A percentile compares a stretch with the other conserved stretches of the same genome.
Evolutionary conservation across 306 rosid genomes (phyloP).

Genomic region (Alnus rubra): DNA sequence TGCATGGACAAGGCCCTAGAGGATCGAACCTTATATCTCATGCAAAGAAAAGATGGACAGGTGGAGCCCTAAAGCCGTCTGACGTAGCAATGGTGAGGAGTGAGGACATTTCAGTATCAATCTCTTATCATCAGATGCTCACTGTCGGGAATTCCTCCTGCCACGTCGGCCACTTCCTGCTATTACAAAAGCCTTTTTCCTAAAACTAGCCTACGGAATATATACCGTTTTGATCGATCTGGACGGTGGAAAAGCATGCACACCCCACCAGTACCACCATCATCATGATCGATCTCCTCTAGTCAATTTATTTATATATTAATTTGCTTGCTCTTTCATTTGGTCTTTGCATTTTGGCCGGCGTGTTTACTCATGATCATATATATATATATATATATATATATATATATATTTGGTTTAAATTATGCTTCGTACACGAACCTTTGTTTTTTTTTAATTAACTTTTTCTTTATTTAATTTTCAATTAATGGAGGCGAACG

Average conservation of each 20-base stretch:
- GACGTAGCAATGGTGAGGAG: slow-evolving; percentile 16
- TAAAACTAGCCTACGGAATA: slow-evolving; percentile 12
- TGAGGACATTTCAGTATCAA: slow-evolving; percentile 34
- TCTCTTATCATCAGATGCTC: slow-evolving; percentile 56
- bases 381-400: neutral
- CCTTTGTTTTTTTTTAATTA: neutral
- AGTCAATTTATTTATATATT: neutral
- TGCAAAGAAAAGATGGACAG: neutral
- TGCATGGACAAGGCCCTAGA: no score
- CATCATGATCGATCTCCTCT: neutral
- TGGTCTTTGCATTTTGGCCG: neutral
- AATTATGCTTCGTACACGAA: neutral
- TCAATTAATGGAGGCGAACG: slow-evolving; percentile 2
- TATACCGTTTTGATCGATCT: slow-evolving; percentile 26
- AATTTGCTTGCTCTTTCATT: neutral
- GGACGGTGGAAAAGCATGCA: slow-evolving; percentile 20
- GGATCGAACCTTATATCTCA: no score
- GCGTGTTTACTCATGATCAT: neutral
- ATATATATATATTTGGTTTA: neutral
- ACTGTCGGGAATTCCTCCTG: slow-evolving; percentile 54
- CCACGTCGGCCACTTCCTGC: slow-evolving; percentile 36
- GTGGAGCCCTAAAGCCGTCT: slow-evolving; percentile 32
- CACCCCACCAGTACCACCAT: neutral
- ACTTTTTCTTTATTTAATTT: slow-evolving; percentile 1
- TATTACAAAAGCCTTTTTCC: slow-evolving; percentile 4